phyloP scores from a whole-genome alignment of 306 rosid genomes.

The Quercus agrifolia region DNA sequence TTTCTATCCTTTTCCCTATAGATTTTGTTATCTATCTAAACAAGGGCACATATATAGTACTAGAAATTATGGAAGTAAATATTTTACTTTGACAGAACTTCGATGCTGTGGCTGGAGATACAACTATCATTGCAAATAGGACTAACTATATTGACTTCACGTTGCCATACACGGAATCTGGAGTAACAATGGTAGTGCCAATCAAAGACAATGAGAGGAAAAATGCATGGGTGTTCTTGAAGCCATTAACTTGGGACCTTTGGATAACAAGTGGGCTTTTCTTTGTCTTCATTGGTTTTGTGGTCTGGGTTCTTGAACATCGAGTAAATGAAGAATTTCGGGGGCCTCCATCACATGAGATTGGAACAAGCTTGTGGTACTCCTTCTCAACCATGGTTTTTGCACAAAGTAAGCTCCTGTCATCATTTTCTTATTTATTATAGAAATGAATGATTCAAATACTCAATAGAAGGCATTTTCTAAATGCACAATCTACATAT shows the following conservation, averaged over 20 bases:
- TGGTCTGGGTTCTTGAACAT: constrained; percentile 48
- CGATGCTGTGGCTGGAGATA: constrained; percentile 47
- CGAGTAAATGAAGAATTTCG: constrained; percentile 32
- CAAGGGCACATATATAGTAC: not conserved
- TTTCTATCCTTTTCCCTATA: too few relatives aligned
- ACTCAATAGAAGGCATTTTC: too few relatives aligned
- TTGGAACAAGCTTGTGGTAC: constrained; percentile 41
- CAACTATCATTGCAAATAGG: constrained; percentile 29
- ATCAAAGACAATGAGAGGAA: not conserved
- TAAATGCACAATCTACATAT: too few relatives aligned
- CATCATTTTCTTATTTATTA: not conserved
- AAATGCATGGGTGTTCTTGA: constrained; percentile 41
- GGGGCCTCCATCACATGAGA: constrained; percentile 23
- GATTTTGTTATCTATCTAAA: too few relatives aligned
- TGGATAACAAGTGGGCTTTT: constrained; percentile 28
- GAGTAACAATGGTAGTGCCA: constrained; percentile 34
- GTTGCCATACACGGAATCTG: constrained; percentile 39
- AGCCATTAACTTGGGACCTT: constrained; percentile 37
- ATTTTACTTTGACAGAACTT: not conserved
- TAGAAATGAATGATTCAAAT: not conserved
- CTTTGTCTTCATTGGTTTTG: constrained; percentile 34
- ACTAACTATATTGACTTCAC: constrained; percentile 39
- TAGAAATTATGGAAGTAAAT: too few relatives aligned
- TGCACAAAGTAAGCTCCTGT: constrained; percentile 21
- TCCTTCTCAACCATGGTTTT: constrained; percentile 44